Percentiles rank a stretch among this genome's conserved stretches.
phyloP scores from a whole-genome alignment of 2,329 filamentous ascomycete species.

The Paraconiothyrium brasiliense region DNA sequence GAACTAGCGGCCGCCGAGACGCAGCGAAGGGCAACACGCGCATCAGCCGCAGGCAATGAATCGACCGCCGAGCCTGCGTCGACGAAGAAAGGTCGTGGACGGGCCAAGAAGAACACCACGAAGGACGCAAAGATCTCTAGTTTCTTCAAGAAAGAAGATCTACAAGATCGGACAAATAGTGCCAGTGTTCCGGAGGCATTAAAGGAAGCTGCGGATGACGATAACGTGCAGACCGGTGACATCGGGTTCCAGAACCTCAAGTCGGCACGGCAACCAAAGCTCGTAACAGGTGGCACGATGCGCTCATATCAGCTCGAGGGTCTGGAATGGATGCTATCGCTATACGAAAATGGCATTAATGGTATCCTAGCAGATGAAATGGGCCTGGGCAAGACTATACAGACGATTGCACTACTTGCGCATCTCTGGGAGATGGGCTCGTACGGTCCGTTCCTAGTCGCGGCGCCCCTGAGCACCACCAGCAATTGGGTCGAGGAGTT shows the following conservation, averaged over 20 bases:
- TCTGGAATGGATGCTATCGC: conserved; percentile 85
- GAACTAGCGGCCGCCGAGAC: conserved; percentile 57
- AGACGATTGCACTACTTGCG: conserved; percentile 87
- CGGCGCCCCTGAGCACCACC: conserved; percentile 88
- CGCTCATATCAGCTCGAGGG: conserved; percentile 93
- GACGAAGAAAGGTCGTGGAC: conserved; percentile 45
- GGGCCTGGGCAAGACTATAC: conserved; percentile 91
- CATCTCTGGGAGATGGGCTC: conserved; percentile 86
- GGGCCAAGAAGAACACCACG: conserved; percentile 48
- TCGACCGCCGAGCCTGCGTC: conserved; percentile 26
- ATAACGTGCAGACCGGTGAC: conserved; percentile 66
- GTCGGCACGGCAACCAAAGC: conserved; percentile 85
- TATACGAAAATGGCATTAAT: conserved; percentile 90
- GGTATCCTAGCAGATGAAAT: conserved; percentile 95
- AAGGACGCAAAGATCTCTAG: conserved; percentile 61
- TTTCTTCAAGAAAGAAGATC: conserved; percentile 69
- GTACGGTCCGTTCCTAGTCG: conserved; percentile 90
- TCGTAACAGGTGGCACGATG: conserved; percentile 89
- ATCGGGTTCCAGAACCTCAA: conserved; percentile 74
- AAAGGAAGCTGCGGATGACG: conserved; percentile 66
- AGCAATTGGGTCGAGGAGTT: conserved; percentile 98
- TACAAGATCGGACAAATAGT: conserved; percentile 63
- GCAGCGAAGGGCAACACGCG: conserved; percentile 58
- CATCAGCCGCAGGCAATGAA: conserved; percentile 32
- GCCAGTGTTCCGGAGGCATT: conserved; percentile 66